Percentiles rank a stretch among this genome's conserved stretches.
These are phyloP conservation scores for Cryptococcus sp. DNA, from an alignment of 1,284 basidiomycete species.

Conservation along the genomic window DNA sequence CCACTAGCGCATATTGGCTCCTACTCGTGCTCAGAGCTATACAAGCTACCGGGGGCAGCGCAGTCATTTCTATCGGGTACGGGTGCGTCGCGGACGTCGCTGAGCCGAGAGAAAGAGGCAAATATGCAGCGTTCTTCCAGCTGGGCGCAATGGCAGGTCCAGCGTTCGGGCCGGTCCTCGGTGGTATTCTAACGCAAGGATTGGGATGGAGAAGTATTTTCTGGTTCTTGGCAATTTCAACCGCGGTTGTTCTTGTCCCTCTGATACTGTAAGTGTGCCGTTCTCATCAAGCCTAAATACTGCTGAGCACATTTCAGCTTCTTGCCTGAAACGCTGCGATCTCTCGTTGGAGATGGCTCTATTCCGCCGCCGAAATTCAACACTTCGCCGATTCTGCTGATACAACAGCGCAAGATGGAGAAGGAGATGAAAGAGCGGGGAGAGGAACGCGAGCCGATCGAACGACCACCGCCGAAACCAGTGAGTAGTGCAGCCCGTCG, in stretches of 20 bases:
- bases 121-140: constrained; percentile 45
- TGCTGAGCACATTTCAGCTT: constrained; percentile 9
- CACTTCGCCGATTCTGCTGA: constrained; percentile 32
- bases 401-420: constrained; percentile 26
- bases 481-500: constrained; percentile 15
- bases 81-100: constrained; percentile 50
- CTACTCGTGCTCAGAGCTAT: constrained; percentile 48
- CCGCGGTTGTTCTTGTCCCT: constrained; percentile 33
- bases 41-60: constrained; percentile 50
- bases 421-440: constrained; percentile 24
- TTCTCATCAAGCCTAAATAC: background rate
- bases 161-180: constrained; percentile 21
- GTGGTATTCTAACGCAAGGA: constrained; percentile 35
- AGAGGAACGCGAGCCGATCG: constrained; percentile 27
- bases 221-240: constrained; percentile 44
- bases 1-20: constrained; percentile 46
- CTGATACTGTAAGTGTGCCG: constrained; percentile 34
- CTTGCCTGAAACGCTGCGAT: constrained; percentile 50
- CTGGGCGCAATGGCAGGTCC: constrained; percentile 39
- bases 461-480: constrained; percentile 34
- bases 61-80: constrained; percentile 50
- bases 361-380: constrained; percentile 48
- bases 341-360: constrained; percentile 50
- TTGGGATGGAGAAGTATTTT: constrained; percentile 49
- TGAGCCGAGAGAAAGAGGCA: constrained; percentile 50